Conservation (phyloP, 140 eudicot species). For the Bidens hawaiensis region DNA sequence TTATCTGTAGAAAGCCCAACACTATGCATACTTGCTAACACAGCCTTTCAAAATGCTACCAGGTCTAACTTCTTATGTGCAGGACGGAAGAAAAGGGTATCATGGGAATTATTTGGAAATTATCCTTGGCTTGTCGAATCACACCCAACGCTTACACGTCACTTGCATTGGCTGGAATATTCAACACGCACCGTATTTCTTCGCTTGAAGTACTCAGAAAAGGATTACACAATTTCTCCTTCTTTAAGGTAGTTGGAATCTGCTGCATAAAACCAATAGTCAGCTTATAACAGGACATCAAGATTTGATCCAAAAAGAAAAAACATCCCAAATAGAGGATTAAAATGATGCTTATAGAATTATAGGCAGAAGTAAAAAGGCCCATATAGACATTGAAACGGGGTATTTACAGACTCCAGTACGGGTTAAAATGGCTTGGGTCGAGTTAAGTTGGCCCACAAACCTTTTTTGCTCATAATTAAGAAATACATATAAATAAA, state of each 20-base stretch:
- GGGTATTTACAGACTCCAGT: too few relatives aligned
- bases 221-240: constrained; percentile 72
- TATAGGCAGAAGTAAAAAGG: too few relatives aligned
- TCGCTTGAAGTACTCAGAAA: constrained; percentile 75
- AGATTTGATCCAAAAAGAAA: background rate
- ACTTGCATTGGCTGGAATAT: constrained; percentile 48
- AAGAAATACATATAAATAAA: too few relatives aligned
- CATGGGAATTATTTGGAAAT: constrained; percentile 35
- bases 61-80: constrained; percentile 32
- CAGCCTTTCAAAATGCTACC: constrained; percentile 15
- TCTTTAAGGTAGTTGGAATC: constrained; percentile 77
- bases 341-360: background rate
- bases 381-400: too few relatives aligned
- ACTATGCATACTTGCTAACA: constrained; percentile 18
- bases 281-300: background rate
- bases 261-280: constrained; percentile 25
- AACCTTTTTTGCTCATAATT: too few relatives aligned
- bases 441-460: too few relatives aligned
- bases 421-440: too few relatives aligned
- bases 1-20: constrained; percentile 16
- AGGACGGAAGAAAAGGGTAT: constrained; percentile 13
- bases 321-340: background rate
- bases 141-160: constrained; percentile 69
- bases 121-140: constrained; percentile 74
- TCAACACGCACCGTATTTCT: constrained; percentile 60